phyloP scores from a whole-genome alignment of 257 asterid genomes.

The Gynochthodes officinalis region DNA sequence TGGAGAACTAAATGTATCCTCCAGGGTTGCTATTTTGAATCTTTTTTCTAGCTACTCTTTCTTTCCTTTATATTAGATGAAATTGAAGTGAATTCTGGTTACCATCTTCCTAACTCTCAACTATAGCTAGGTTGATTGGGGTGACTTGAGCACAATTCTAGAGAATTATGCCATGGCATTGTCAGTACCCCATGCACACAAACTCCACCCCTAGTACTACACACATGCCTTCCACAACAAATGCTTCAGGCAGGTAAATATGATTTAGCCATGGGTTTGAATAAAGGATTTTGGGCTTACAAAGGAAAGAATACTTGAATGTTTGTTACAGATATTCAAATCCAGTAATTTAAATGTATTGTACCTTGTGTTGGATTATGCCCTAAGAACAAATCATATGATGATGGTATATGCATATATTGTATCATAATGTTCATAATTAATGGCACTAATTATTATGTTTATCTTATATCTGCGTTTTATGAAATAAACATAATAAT shows the following conservation, averaged over 20 bases:
- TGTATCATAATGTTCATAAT: no score
- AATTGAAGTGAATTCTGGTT: background rate
- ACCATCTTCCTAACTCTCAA: constrained; percentile 33
- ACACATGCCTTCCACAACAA: constrained; percentile 32
- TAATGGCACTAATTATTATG: no score
- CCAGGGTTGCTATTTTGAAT: background rate
- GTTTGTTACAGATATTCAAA: background rate
- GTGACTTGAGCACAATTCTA: constrained; percentile 41
- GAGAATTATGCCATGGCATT: constrained; percentile 35
- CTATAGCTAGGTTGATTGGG: constrained; percentile 42
- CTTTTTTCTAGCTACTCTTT: background rate
- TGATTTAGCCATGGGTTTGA: background rate
- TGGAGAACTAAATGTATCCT: constrained; percentile 78
- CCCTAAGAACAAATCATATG: no score
- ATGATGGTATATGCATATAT: no score
- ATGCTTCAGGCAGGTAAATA: constrained; percentile 31
- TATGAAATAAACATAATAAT: no score
- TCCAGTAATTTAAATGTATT: background rate
- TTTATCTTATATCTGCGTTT: no score
- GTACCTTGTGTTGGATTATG: no score
- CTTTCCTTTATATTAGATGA: background rate
- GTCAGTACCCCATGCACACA: constrained; percentile 39
- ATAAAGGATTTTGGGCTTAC: background rate
- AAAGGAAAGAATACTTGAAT: background rate
- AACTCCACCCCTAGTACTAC: constrained; percentile 46